Base-by-base conservation (phyloP, 2,329 filamentous ascomycete genomes). In the Dactylellina cionopaga region DNA sequence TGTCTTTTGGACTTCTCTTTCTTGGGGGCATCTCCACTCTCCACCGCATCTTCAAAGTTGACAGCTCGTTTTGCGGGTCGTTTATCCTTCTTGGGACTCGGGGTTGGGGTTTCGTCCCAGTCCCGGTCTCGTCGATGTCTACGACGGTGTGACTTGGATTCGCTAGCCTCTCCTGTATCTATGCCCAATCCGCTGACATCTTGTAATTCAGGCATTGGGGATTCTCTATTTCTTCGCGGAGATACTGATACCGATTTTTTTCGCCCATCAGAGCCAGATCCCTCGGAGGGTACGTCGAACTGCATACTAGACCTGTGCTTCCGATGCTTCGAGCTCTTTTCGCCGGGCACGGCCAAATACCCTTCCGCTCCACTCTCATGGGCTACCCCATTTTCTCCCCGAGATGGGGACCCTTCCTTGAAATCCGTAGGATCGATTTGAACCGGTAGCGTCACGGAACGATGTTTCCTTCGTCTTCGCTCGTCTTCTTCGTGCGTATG, bases 1-100 rank as follows among this genome's bases (percentile, higher is more conserved):
- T 66, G 62, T 39, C 66, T 49, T 35, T 51, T 59, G 15, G 66
- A 58, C 25, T 64, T 71, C 29, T 71, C 66, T 33, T 58, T 64
- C 58, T 71, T 71, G 11, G 47, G 58, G 3, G 66, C 66, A 31
- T 71, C 66, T 17, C 66, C 66, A 19, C 66, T 71, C 39, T 71
- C 66, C 17, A 71, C 66, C 22, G 66, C 66, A 25, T 71, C 66
- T 47, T 71, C 66, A 59, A 71, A 71, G 37, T 71, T 71, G 27
- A 64, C 66, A 10, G 49, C 33, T 25, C 66, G 17, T 29, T 71
- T 71, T 22, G 39, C 49, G n/a, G 35, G 15, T 11, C 13, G 31
- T 15, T 27, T 39, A n/a, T 52, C 51, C 27, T 63, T 63, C n/a
- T 52, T 62, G 15, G 66, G 66, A 9, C 58, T 71, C 3, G 66